Evolutionary conservation across 495 filamentous ascomycete genomes (phyloP).

Genomic region (Polyplosphaeria fusca): DNA sequence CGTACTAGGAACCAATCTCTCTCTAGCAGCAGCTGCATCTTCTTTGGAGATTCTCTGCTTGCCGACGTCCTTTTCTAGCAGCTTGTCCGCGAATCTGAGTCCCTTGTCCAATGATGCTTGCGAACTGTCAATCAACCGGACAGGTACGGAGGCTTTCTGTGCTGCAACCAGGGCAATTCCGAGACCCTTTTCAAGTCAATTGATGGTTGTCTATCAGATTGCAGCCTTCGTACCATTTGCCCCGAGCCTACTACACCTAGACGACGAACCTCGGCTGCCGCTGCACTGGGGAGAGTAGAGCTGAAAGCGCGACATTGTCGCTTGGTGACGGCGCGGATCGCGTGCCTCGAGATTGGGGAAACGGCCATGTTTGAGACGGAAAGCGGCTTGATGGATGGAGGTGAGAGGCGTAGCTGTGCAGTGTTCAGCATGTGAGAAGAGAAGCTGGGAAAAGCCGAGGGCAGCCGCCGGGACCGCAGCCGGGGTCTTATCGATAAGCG

Average conservation of each 20-base stretch:
- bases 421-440: no score
- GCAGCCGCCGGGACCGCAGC: no score
- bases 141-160: constrained; percentile 75
- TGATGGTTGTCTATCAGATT: background rate
- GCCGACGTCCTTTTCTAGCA: constrained; percentile 85
- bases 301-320: constrained; percentile 51
- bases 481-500: constrained; percentile 18
- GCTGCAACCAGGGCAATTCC: constrained; percentile 96
- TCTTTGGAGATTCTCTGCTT: constrained; percentile 79
- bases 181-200: constrained; percentile 64
- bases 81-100: constrained; percentile 85
- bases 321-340: constrained; percentile 17
- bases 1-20: constrained; percentile 65
- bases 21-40: constrained; percentile 66
- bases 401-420: no score
- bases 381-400: no score
- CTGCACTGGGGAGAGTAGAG: constrained; percentile 44
- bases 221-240: constrained; percentile 60
- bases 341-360: constrained; percentile 20
- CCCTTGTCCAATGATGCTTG: constrained; percentile 89
- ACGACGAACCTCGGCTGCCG: constrained; percentile 74
- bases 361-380: constrained; percentile 30
- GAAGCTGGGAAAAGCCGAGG: no score
- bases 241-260: constrained; percentile 93
- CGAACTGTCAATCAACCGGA: constrained; percentile 81